phyloP scores from a whole-genome alignment of 495 filamentous ascomycete species.

The Talaromyces wortmannii region DNA sequence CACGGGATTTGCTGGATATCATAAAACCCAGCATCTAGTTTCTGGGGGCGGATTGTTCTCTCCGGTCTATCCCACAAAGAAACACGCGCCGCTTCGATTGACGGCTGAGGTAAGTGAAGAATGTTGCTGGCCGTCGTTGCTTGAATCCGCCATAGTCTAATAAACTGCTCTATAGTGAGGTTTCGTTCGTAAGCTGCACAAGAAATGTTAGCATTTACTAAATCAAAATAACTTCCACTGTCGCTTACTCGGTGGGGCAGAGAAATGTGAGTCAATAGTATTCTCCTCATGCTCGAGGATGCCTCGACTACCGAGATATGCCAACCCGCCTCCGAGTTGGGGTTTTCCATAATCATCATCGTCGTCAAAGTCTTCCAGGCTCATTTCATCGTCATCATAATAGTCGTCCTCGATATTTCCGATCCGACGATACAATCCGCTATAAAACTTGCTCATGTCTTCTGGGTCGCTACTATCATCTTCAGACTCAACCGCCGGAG shows the following conservation, averaged over 20 bases:
- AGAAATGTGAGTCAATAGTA: slow-evolving; percentile 13
- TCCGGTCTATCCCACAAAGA: slow-evolving; percentile 31
- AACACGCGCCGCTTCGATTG: slow-evolving; percentile 18
- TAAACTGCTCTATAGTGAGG: slow-evolving; percentile 36
- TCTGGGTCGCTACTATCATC: slow-evolving; percentile 21
- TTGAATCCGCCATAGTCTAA: slow-evolving; percentile 27
- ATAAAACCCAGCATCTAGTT: slow-evolving; percentile 46
- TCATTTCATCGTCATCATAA: slow-evolving; percentile 1
- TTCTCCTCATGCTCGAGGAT: slow-evolving; percentile 3
- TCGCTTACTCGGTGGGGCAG: slow-evolving; percentile 28
- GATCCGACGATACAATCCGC: background rate
- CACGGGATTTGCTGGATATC: slow-evolving; percentile 81
- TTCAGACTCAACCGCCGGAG: background rate
- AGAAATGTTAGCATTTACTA: slow-evolving; percentile 7
- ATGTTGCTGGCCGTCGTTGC: background rate
- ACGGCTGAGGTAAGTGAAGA: slow-evolving; percentile 5
- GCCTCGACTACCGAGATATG: slow-evolving; percentile 25
- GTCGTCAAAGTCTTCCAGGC: slow-evolving; percentile 18
- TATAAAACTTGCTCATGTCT: slow-evolving; percentile 30
- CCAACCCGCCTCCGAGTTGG: slow-evolving; percentile 4
- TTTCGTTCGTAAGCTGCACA: slow-evolving; percentile 32
- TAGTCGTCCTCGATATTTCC: background rate
- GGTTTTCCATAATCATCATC: slow-evolving; percentile 10
- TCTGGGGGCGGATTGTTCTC: slow-evolving; percentile 27
- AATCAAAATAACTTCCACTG: background rate